phyloP scores from a whole-genome alignment of 352 stramenopile genomes.

The Phytophthora melonis region DNA sequence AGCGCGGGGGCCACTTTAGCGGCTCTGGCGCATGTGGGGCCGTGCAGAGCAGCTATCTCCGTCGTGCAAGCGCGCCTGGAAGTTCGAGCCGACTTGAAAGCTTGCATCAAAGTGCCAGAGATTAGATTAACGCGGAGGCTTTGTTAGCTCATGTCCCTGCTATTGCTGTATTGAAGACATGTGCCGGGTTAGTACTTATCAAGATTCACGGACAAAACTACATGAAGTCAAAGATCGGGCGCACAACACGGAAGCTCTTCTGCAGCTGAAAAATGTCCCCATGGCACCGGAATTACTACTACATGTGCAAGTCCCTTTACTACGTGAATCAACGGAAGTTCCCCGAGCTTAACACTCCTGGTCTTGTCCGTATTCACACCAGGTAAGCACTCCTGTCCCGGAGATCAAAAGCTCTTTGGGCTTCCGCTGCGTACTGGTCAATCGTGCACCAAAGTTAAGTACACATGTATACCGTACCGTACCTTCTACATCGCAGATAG shows the following conservation, averaged over 20 bases:
- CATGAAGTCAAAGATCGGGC: constrained; percentile 8
- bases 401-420: too few species aligned
- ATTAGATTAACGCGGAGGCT: background rate
- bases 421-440: too few species aligned
- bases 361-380: too few species aligned
- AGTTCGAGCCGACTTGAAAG: constrained; percentile 1
- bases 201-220: constrained; percentile 34
- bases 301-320: too few species aligned
- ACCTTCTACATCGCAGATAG: too few species aligned
- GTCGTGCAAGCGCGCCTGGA: background rate
- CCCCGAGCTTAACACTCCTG: too few species aligned
- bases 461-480: too few species aligned
- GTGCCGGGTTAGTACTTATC: background rate
- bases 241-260: background rate
- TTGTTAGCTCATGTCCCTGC: constrained; percentile 22
- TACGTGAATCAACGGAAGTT: too few species aligned
- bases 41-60: constrained; percentile 1
- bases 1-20: background rate
- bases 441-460: too few species aligned
- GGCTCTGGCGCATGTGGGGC: background rate
- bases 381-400: too few species aligned
- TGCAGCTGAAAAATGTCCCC: background rate
- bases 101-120: constrained; percentile 2
- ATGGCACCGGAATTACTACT: too few species aligned
- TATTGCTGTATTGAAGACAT: background rate